Evolutionary conservation across 2,329 filamentous ascomycete genomes (phyloP).

Genomic region (Apiospora aurea): DNA sequence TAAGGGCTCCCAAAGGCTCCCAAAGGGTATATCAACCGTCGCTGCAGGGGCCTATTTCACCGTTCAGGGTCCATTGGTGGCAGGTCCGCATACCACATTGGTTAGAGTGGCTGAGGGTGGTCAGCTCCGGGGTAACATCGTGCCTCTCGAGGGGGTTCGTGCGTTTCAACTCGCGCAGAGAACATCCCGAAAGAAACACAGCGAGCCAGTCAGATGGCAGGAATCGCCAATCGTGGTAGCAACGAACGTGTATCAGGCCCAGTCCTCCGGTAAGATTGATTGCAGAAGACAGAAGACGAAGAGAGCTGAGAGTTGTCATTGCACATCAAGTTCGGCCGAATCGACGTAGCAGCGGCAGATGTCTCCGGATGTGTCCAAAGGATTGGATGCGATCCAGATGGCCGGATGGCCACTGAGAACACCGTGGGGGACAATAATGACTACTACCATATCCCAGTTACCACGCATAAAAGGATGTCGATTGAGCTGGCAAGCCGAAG

Average conservation of each 20-base stretch:
- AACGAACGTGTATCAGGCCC: neutral
- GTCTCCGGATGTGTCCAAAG: neutral
- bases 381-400: neutral
- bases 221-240: constrained; percentile 1
- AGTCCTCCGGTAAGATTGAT: neutral
- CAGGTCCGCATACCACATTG: constrained; percentile 14
- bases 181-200: neutral
- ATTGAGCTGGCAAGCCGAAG: neutral
- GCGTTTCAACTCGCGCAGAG: neutral
- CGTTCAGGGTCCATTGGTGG: constrained; percentile 16
- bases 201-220: constrained; percentile 1
- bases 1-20: neutral
- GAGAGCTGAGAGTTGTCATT: neutral
- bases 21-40: neutral
- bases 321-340: neutral
- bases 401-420: neutral
- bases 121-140: constrained; percentile 2
- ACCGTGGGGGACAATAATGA: neutral
- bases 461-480: neutral
- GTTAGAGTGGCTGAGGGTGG: neutral
- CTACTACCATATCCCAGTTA: neutral
- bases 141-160: neutral
- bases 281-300: neutral
- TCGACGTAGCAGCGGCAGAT: neutral
- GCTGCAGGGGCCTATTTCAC: neutral